Base-by-base conservation (phyloP, 192 early-diverging fungal genomes). In the Podila verticillata region DNA sequence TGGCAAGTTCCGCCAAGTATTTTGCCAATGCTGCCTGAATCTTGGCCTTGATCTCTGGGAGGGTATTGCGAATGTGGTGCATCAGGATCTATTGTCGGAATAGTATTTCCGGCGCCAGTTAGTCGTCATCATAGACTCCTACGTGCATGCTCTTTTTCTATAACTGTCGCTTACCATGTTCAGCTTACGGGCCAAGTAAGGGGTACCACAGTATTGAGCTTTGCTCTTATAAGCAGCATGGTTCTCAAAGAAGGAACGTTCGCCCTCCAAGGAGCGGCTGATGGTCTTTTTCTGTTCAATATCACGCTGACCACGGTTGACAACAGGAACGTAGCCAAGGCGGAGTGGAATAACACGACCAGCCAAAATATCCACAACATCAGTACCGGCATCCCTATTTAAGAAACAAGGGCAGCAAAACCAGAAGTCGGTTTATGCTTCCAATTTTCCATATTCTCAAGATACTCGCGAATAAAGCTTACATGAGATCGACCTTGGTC, bases 401-500 rank as follows among this genome's bases (percentile, higher is more conserved):
- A 17, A 44, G 39, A 44, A 44, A 44, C 1, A 44, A 44, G 13
- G 39, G 7, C 39, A 44, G 39, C 13, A 44, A 44, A 12, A 1
- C 39, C 12, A 44, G 39, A 44, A 22, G 12, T 32, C 31, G 68
- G 57, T 58, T 15, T 44, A 44, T 44, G 39, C 13, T 15, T 44
- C n/a, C 13, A 15, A 15, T 44, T 44, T 44, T 7, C 15, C 39
- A 44, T 0, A 44, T 15, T 13, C 39, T 44, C 39, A 15, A 15
- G 15, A 15, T 44, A 44, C 15, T 44, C 17, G 13, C 6, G 51
- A 26, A 54, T 24, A 54, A 24, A 26, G 20, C 84, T 64, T 79
- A 85, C 98, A 99, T 99, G 67, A 99, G 86, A 85, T 99, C 98
- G 65, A 99, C 89, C 85, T 99, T 99, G 72, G 98, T 99, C 85